Evolutionary conservation across 768 basidiomycete genomes (phyloP).

Genomic region (Clitopilus hobsonii): DNA sequence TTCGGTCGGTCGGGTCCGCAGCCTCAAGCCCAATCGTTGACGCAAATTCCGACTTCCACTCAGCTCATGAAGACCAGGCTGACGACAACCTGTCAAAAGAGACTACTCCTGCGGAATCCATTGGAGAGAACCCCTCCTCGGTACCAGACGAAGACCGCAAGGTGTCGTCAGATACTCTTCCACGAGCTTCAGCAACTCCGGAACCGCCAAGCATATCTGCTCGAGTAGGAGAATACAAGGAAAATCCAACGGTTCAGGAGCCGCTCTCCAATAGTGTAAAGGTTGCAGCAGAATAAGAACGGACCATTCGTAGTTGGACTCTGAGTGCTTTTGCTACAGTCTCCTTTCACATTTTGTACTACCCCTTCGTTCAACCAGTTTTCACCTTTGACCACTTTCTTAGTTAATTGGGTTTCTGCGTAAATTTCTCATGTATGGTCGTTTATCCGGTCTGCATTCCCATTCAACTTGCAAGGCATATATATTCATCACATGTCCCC

Average conservation of each 20-base stretch:
- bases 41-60: conserved; percentile 2
- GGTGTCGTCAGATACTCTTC: conserved; percentile 9
- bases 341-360: too few species aligned
- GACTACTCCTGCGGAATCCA: background rate
- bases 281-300: too few species aligned
- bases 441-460: too few species aligned
- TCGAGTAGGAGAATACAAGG: background rate
- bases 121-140: background rate
- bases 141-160: conserved; percentile 5
- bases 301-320: too few species aligned
- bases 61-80: background rate
- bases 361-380: too few species aligned
- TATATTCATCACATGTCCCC: background rate
- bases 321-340: too few species aligned
- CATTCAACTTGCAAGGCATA: background rate
- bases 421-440: too few species aligned
- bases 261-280: too few species aligned
- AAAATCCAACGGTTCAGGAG: too few species aligned
- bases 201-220: too few species aligned
- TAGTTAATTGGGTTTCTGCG: background rate
- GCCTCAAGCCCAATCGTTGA: background rate
- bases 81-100: background rate
- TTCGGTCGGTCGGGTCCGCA: background rate
- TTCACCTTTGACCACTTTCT: too few species aligned
- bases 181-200: background rate